These are phyloP conservation scores for Kwoniella sp. DNA, from an alignment of 768 basidiomycete species.

Conservation along the genomic window DNA sequence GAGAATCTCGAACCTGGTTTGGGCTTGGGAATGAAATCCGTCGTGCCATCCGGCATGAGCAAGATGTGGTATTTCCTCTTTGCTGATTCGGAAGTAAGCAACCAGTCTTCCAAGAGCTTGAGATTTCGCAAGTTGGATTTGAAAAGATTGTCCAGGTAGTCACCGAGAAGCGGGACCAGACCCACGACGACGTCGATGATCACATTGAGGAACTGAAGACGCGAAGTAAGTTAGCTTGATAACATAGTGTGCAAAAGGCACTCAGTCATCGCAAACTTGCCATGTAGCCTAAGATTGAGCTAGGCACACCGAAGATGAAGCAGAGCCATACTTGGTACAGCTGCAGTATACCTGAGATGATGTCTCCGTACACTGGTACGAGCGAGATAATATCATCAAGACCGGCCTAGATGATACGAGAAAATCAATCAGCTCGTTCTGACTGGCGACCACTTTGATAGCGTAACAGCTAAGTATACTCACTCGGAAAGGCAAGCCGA, in stretches of 20 bases:
- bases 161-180: constrained; percentile 53
- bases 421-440: constrained; percentile 13
- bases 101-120: constrained; percentile 45
- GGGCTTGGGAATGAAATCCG: constrained; percentile 44
- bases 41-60: constrained; percentile 50
- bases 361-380: constrained; percentile 54
- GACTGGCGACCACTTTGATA: no score
- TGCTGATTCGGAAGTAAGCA: constrained; percentile 31
- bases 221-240: background rate
- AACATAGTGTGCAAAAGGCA: background rate
- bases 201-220: constrained; percentile 43
- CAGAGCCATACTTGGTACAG: constrained; percentile 55
- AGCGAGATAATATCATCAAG: constrained; percentile 55
- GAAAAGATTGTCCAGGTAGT: constrained; percentile 56
- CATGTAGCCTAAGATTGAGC: constrained; percentile 45
- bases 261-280: constrained; percentile 30
- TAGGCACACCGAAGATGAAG: constrained; percentile 50
- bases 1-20: constrained; percentile 27
- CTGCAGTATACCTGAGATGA: constrained; percentile 50
- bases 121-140: constrained; percentile 55
- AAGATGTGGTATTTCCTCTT: constrained; percentile 48
- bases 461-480: constrained; percentile 23
- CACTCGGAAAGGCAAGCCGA: constrained; percentile 55
- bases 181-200: constrained; percentile 51
- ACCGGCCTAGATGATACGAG: constrained; percentile 39